A percentile compares a stretch with the other conserved stretches of the same genome.
Conservation (phyloP, 768 basidiomycete species). For the Phlebiopsis flavidoalba region DNA sequence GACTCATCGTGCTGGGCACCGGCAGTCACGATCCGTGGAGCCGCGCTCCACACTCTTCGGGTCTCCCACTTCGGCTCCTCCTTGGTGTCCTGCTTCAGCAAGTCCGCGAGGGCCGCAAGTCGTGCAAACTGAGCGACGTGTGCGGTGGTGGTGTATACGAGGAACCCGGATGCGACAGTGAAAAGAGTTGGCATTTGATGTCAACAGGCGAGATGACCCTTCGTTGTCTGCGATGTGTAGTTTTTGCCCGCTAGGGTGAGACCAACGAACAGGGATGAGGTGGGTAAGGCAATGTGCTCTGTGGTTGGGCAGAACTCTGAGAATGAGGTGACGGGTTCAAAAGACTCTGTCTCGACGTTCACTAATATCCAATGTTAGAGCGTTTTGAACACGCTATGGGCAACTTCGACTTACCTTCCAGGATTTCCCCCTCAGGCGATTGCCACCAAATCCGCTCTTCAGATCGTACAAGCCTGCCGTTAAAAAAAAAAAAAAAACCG, state of each 20-base stretch:
- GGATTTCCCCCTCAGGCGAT: conserved; percentile 41
- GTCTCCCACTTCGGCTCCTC: conserved; percentile 45
- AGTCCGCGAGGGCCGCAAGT: conserved; percentile 27
- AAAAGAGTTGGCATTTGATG: conserved; percentile 68
- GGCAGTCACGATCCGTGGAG: conserved; percentile 79
- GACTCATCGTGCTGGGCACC: conserved; percentile 82
- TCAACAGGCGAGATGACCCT: conserved; percentile 31
- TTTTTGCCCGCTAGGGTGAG: conserved; percentile 56
- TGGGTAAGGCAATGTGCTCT: conserved; percentile 22
- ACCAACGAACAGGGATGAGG: conserved; percentile 47
- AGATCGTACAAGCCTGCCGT: conserved; percentile 44
- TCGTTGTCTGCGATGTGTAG: conserved; percentile 43
- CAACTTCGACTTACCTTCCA: conserved; percentile 19
- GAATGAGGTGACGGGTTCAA: conserved; percentile 34
- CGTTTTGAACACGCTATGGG: not conserved
- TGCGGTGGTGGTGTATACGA: conserved; percentile 79
- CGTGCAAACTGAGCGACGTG: conserved; percentile 81
- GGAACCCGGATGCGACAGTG: conserved; percentile 62
- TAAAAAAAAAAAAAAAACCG: no score
- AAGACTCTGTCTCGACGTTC: not conserved
- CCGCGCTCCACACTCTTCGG: conserved; percentile 89
- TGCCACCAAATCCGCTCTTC: conserved; percentile 35
- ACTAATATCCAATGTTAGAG: not conserved
- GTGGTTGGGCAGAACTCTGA: conserved; percentile 56
- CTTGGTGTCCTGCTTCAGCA: conserved; percentile 3